Base-by-base conservation (phyloP, 441 rosid genomes). In the Populus hybrid region DNA sequence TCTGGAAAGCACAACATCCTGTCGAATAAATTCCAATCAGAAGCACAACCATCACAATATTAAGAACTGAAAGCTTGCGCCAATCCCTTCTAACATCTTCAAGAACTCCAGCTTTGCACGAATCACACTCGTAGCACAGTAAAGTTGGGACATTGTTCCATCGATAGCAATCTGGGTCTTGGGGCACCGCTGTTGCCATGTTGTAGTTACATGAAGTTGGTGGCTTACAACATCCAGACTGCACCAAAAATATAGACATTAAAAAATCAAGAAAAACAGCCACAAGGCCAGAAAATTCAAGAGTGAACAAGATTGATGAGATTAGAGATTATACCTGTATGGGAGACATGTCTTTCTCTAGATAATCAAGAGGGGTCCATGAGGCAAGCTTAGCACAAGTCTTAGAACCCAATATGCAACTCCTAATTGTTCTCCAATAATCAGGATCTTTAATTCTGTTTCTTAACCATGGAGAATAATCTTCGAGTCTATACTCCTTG, bases 221-320 rank as follows among this genome's bases (percentile, higher is more conserved):
- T 67, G 99, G 95, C 87, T 93, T 95, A 79, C 98, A 95, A 36
- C 99, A 95, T 56, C 99, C 98, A 0, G 98, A 93, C 98, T 90
- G 82, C 76, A 42, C 68, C 68, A 38, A 11, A 71, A 23, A 23
- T 23, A 23, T 23, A 23, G 23, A 23, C 23, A 23, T 23, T 23
- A 23, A 23, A 23, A 23, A 56, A 59, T 20, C 18, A 75, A 63
- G 9, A 61, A 21, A 64, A 4, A 67, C 9, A 1, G 4, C 23
- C 40, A 64, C 3, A 21, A 73, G 31, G 29, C 45, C 11, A 21
- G 1, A 72, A 36, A 11, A 5, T 9, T 7, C 14, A 3, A 38
- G 1, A 11, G 45, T 42, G 20, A 59, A 6, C 12, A 36, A 24
- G 4, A 18, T 4, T 23, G 0, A 1, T 14, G 23, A 11, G 12